phyloP scores from a whole-genome alignment of 768 basidiomycete species.

The Clavaria fumosa region DNA sequence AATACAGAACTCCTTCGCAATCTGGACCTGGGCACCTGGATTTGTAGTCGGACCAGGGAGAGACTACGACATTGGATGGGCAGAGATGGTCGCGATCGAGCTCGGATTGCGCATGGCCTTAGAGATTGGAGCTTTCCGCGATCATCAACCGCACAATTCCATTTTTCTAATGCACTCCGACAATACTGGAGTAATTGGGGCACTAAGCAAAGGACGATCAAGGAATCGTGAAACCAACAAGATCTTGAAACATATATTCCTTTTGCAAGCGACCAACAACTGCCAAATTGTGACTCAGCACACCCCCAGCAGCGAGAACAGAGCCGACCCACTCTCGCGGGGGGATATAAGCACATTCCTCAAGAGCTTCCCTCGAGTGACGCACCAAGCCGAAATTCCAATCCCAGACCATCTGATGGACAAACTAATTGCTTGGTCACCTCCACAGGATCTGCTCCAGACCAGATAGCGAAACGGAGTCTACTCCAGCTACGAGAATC shows the following conservation, averaged over 20 bases:
- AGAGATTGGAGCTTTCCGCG: constrained; percentile 17
- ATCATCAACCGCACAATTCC: constrained; percentile 4
- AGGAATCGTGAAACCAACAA: constrained; percentile 15
- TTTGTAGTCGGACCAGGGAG: constrained; percentile 16
- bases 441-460: background rate
- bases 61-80: too few species aligned
- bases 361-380: constrained; percentile 10
- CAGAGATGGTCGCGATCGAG: constrained; percentile 13
- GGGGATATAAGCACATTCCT: constrained; percentile 14
- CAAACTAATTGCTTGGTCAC: constrained; percentile 10
- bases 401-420: constrained; percentile 9
- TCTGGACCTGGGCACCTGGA: constrained; percentile 17
- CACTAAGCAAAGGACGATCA: constrained; percentile 18
- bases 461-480: background rate
- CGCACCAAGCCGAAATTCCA: constrained; percentile 2
- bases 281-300: constrained; percentile 10
- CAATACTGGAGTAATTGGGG: constrained; percentile 20
- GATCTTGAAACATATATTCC: constrained; percentile 16
- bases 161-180: constrained; percentile 18
- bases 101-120: constrained; percentile 21
- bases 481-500: constrained; percentile 10
- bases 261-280: constrained; percentile 7
- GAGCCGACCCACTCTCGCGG: constrained; percentile 19
- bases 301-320: constrained; percentile 15
- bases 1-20: constrained; percentile 15